Base-by-base conservation (phyloP, 345 rosid species). In the Pugionium cornutum region DNA sequence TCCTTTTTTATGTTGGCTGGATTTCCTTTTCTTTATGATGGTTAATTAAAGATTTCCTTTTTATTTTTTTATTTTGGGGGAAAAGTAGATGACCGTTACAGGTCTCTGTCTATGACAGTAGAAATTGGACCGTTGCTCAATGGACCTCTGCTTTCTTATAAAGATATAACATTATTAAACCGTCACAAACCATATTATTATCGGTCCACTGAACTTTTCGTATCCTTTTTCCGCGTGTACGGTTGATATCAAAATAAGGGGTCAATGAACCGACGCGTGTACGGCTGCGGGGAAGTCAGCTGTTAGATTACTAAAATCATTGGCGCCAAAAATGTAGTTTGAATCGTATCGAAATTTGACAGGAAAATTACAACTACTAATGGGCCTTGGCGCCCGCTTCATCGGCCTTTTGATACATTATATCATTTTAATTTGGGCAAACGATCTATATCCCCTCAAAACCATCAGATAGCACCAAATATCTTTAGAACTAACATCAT, bases 31-130 rank as follows among this genome's bases (percentile, higher is more conserved):
- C 5, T 34, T 5, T 3, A 37, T 37, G 4, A 3, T 37, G 6
- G 1, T 37, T 37, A 18, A 18, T 37, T 37, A 6, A 4, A 10
- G n/a, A 26, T 45, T 68, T 43, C n/a, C 28, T 35, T 53, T 59
- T 40, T 37, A 3, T 25, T 52, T 53, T 69, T 35, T 61, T 25
- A 10, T 31, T 51, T 58, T 31, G 26, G 51, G 11, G 4, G 27
- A 64, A 74, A 63, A 40, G 65, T 2, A 80, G 30, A 74, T 81
- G 85, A 83, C 92, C 92, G 92, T 86, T 86, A 76, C 74, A 8
- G 8, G 28, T 65, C 69, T 54, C 27, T 11, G 40, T 39, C 48
- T 46, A 10, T 66, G 62, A 45, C 69, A 29, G 51, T 50, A 57
- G 31, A 43, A 54, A 55, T 51, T 66, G 62, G 67, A 73, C 76